Base-by-base conservation (phyloP, 768 basidiomycete genomes). In the Pleurotus platypus region DNA sequence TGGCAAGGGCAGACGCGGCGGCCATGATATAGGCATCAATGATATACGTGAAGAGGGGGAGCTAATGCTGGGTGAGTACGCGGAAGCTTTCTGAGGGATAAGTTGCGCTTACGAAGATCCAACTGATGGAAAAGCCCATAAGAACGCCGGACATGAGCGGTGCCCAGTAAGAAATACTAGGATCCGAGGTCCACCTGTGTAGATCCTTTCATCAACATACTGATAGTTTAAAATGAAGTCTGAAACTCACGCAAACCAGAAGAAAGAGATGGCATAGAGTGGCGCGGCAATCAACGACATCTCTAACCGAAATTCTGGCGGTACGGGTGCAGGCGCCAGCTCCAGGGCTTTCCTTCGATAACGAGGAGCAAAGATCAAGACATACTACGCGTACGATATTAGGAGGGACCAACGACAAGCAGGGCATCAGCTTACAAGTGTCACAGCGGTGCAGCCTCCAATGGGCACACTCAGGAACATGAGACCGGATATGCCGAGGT, bases 401-500 rank as follows among this genome's bases (percentile, higher is more conserved):
- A 46, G 30, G 0, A 11, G 12, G 9, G 8, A 4, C 24, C 7
- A 24, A n/a, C 22, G 15, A 6, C 43, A 48, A 15, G 16, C 20
- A 27, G 13, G n/a, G 49, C 38, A 45, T 15, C 35, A 22, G 62
- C 77, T 43, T 65, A 83, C 82, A 43, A 76, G 56, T 4, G 71
- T 48, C 2, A 81, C 78, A 5, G 78, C 78, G 3, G 76, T 16
- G 0, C 70, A 63, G 15, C 78, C 76, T 20, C 87, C 86, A 24
- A 85, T 56, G 16, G 78, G 76, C n/a, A 88, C 69, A 3, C 84
- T 84, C 39, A 88, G 72, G 63, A 83, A 87, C 66, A 80, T 81
- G 45, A 89, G 74, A 6, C 86, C 83, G 18, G 77, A 73, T 16
- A 80, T 69, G 24, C 86, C 85, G 18, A 74, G 65, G 57, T 73